These are phyloP conservation scores for Strobilomyces echinocephalus DNA, from an alignment of 768 basidiomycete species.

Conservation along the genomic window DNA sequence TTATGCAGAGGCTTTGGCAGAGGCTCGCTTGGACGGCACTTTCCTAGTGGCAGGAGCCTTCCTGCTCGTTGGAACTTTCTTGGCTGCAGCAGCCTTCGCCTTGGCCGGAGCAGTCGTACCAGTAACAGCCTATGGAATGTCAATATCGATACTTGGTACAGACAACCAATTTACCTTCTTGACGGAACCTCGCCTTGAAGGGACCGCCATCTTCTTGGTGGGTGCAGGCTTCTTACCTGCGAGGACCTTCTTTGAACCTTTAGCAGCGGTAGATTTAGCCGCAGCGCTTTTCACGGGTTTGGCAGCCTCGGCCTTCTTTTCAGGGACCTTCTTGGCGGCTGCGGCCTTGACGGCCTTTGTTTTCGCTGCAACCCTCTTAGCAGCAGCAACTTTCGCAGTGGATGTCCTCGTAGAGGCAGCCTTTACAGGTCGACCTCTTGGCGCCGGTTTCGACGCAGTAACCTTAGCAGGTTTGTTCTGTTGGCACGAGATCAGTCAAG, in stretches of 20 bases:
- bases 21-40: conserved; percentile 15
- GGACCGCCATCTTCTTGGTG: conserved; percentile 37
- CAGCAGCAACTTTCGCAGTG: conserved; percentile 19
- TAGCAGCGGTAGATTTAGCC: conserved; percentile 13
- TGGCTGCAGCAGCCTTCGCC: conserved; percentile 28
- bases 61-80: conserved; percentile 31
- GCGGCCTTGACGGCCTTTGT: conserved; percentile 34
- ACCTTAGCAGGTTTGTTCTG: conserved; percentile 33
- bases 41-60: conserved; percentile 25
- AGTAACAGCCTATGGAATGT: conserved; percentile 42
- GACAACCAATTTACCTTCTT: conserved; percentile 51
- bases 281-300: conserved; percentile 25
- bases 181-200: conserved; percentile 47
- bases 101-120: conserved; percentile 41
- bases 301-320: conserved; percentile 32
- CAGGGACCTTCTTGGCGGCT: conserved; percentile 40
- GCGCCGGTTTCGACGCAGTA: conserved; percentile 20
- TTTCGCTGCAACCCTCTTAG: conserved; percentile 33
- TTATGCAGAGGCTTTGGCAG: conserved; percentile 19
- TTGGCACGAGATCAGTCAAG: conserved; percentile 8
- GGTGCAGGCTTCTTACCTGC: conserved; percentile 31
- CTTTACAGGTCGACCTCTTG: conserved; percentile 27
- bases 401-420: conserved; percentile 25
- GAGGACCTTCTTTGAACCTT: conserved; percentile 32
- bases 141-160: not conserved